Percentiles rank a stretch among this genome's conserved stretches.
Evolutionary conservation across 2,329 filamentous ascomycete genomes (phyloP).

Genomic region (Bisporella sp.): DNA sequence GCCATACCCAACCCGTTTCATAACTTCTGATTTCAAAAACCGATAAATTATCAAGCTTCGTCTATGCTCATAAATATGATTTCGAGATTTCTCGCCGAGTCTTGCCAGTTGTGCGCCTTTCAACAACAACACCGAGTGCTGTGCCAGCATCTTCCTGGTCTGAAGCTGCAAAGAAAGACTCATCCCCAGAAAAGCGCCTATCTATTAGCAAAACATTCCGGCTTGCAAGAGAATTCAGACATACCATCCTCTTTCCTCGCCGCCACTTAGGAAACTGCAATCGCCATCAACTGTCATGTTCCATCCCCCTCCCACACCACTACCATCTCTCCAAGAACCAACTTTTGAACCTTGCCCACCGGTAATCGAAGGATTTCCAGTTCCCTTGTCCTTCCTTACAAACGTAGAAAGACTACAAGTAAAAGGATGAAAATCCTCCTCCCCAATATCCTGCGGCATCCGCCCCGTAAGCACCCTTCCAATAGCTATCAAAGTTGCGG

Average conservation of each 20-base stretch:
- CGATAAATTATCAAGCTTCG: no score
- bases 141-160: slow-evolving; percentile 26
- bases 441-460: slow-evolving; percentile 63
- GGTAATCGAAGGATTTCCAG: slow-evolving; percentile 26
- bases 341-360: slow-evolving; percentile 30
- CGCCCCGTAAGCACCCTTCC: slow-evolving; percentile 74
- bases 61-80: no score
- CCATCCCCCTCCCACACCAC: slow-evolving; percentile 72
- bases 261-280: slow-evolving; percentile 71
- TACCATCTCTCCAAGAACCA: slow-evolving; percentile 46
- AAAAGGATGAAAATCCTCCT: slow-evolving; percentile 78
- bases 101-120: slow-evolving; percentile 12
- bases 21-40: no score
- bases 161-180: slow-evolving; percentile 39
- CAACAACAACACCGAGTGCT: slow-evolving; percentile 28
- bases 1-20: no score
- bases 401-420: slow-evolving; percentile 77
- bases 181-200: slow-evolving; percentile 50
- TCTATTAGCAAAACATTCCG: not conserved
- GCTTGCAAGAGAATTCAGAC: slow-evolving; percentile 23
- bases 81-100: no score
- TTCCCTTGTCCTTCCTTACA: slow-evolving; percentile 33
- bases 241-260: slow-evolving; percentile 85
- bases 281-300: slow-evolving; percentile 74
- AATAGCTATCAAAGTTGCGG: slow-evolving; percentile 80